Conservation (phyloP, 179 eudicot genomes). For the Nepenthes alata region DNA sequence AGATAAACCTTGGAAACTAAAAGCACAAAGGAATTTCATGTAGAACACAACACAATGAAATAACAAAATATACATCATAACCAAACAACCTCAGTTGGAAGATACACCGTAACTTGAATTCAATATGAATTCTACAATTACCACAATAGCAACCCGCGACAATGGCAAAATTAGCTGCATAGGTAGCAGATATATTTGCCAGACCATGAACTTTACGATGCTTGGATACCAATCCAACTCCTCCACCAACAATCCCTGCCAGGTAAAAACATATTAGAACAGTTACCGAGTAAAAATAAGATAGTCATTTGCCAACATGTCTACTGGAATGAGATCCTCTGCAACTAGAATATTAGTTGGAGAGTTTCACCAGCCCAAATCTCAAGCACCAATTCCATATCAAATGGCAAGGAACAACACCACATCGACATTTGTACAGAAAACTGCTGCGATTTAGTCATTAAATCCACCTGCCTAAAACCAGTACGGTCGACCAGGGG, state of each 20-base stretch:
- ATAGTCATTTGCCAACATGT: background rate
- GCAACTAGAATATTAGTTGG: background rate
- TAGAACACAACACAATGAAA: background rate
- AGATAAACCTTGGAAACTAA: no score
- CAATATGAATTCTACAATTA: conserved; percentile 12
- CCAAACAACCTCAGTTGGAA: background rate
- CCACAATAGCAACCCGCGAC: conserved; percentile 79
- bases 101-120: background rate
- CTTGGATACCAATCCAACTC: conserved; percentile 51
- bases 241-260: conserved; percentile 67
- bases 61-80: background rate
- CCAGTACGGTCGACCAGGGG: no score
- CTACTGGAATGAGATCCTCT: no score
- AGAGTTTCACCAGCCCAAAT: no score
- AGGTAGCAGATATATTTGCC: conserved; percentile 58
- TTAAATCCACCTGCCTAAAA: no score
- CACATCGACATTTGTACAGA: no score
- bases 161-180: conserved; percentile 75
- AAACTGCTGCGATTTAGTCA: no score
- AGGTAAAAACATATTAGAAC: background rate
- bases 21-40: no score
- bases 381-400: no score
- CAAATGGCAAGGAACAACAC: no score
- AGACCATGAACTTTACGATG: conserved; percentile 60
- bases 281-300: background rate